phyloP scores from a whole-genome alignment of 106 monocot genomes.

The Apostasia shenzhenica region DNA sequence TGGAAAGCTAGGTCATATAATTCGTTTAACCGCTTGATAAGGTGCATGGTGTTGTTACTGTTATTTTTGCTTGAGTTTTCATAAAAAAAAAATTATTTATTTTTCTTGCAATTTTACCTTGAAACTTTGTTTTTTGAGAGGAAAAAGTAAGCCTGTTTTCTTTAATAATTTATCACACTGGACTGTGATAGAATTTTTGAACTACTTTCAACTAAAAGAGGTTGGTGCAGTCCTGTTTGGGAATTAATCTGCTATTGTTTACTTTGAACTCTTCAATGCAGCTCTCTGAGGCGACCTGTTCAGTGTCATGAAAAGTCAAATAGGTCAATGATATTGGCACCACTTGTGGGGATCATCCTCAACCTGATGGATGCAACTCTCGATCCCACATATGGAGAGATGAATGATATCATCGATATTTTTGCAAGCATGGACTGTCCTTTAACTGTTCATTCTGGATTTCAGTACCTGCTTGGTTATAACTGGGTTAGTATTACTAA shows the following conservation, averaged over 20 bases:
- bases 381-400: slow-evolving; percentile 18
- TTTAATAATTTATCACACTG: too few relatives aligned
- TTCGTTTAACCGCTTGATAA: too few relatives aligned
- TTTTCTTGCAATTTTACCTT: too few relatives aligned
- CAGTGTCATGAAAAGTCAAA: slow-evolving; percentile 78
- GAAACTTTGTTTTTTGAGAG: too few relatives aligned
- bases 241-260: not conserved
- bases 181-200: too few relatives aligned
- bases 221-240: too few relatives aligned
- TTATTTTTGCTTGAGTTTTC: too few relatives aligned
- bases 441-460: slow-evolving; percentile 66
- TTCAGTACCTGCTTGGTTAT: slow-evolving; percentile 82
- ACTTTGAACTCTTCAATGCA: slow-evolving; percentile 10
- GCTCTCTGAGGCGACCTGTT: slow-evolving; percentile 63
- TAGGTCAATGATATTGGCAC: slow-evolving; percentile 74
- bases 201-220: too few relatives aligned
- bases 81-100: too few relatives aligned
- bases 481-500: slow-evolving; percentile 66
- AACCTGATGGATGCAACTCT: slow-evolving; percentile 60
- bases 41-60: too few relatives aligned
- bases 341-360: slow-evolving; percentile 88
- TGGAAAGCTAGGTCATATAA: too few relatives aligned
- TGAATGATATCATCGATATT: slow-evolving; percentile 59
- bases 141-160: too few relatives aligned
- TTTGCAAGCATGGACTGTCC: slow-evolving; percentile 94